phyloP scores from a whole-genome alignment of 345 rosid genomes.

The Carallia brachiata region DNA sequence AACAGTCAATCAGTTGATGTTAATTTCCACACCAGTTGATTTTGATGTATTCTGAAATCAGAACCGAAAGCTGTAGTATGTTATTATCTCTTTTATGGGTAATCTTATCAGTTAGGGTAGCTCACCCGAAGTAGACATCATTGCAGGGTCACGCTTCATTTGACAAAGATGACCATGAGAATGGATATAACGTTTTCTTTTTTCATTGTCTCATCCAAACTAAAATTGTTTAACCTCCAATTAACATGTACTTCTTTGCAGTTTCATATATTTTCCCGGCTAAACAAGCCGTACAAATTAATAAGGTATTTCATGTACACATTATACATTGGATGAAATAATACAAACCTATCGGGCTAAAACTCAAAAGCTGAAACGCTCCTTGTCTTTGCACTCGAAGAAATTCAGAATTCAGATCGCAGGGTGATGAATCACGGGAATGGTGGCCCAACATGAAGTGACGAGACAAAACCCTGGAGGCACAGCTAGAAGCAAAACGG shows the following conservation, averaged over 20 bases:
- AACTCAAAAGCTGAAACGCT: not conserved
- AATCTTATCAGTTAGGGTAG: not conserved
- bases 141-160: not conserved
- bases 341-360: not conserved
- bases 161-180: not conserved
- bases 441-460: conserved; percentile 4
- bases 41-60: not conserved
- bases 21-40: not conserved
- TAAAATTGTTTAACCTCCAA: not conserved
- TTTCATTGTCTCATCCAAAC: not conserved
- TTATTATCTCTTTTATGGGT: not conserved
- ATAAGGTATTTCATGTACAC: not conserved
- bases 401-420: not conserved
- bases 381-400: conserved; percentile 1
- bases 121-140: not conserved
- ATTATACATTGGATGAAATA: not conserved
- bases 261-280: not conserved
- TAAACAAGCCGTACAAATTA: no score
- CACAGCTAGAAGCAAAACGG: not conserved
- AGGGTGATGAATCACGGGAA: not conserved
- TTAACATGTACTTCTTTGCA: not conserved
- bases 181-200: not conserved
- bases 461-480: not conserved
- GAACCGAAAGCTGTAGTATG: not conserved
- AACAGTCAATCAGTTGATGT: no score